Base-by-base conservation (phyloP, 441 rosid species). In the Biscutella laevigata region DNA sequence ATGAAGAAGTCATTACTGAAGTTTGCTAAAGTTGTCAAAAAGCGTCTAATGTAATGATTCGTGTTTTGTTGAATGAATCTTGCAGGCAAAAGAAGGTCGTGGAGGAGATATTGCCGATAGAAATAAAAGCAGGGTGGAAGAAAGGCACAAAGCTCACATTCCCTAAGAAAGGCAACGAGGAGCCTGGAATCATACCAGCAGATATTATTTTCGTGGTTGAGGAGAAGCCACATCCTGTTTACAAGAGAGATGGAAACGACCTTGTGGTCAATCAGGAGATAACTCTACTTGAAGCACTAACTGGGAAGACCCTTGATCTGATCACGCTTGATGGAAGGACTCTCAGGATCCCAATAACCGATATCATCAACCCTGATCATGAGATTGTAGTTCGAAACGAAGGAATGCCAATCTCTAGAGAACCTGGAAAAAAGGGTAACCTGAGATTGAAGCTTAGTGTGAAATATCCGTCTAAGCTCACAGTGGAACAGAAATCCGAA, bases 81-180 rank as follows among this genome's bases (percentile, higher is more conserved):
- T 77, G 81, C 81, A 90, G 98, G 16, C 75, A 39, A 68, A 30
- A 53, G 32, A 76, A 67, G 56, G 60, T 66, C 2, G 45, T 81
- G 26, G 92, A 90, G 68, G 96, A 90, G 71, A 87, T 85, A 51
- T 46, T 90, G 73, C 77, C 83, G 6, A 83, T 90, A 47, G 96
- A 90, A 53, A 67, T 90, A 69, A 90, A 72, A 72, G 85, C 96
- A 13, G 98, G 98, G 41, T 90, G 98, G 98, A 87, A 90, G 81
- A 87, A 74, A 73, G 96, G 98, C 38, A 87, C 95, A 15, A 90
- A 83, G 72, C 83, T 90, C 40, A 90, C 95, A 32, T 87, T 90
- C 47, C 85, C 84, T 15, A 86, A 84, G 69, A 90, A 79, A 67
- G 98, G 95, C 44, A 87, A 84, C 56, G 82, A 84, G 67, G 95